phyloP scores from a whole-genome alignment of 2,329 filamentous ascomycete species.

The Penicillium sp. region DNA sequence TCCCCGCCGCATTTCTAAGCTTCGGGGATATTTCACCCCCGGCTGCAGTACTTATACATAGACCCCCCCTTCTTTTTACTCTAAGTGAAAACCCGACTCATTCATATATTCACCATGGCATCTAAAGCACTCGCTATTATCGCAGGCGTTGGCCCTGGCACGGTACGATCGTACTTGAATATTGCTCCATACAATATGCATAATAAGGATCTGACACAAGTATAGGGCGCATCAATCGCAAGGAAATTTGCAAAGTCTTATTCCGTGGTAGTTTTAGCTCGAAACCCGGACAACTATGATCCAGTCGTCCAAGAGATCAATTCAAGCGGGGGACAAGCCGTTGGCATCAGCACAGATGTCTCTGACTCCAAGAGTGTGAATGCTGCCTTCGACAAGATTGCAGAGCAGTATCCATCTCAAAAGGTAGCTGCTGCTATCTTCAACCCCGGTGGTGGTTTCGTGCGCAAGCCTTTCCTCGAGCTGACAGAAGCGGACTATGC shows the following conservation, averaged over 20 bases:
- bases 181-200: not conserved
- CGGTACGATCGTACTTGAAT: conserved; percentile 31
- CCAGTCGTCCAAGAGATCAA: conserved; percentile 62
- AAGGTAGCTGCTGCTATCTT: conserved; percentile 59
- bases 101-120: conserved; percentile 27
- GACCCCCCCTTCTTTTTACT: not conserved
- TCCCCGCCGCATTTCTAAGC: conserved; percentile 28
- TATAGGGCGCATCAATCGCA: conserved; percentile 59
- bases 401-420: conserved; percentile 53
- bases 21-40: conserved; percentile 11
- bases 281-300: conserved; percentile 59
- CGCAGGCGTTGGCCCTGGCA: conserved; percentile 51
- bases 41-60: conserved; percentile 6
- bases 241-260: conserved; percentile 61
- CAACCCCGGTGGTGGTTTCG: conserved; percentile 60
- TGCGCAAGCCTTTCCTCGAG: conserved; percentile 63
- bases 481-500: conserved; percentile 60
- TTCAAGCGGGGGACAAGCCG: conserved; percentile 57
- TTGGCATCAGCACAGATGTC: conserved; percentile 64
- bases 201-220: conserved; percentile 42
- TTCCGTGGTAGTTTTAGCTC: conserved; percentile 61
- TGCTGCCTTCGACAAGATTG: conserved; percentile 56
- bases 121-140: conserved; percentile 48
- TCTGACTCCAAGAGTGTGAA: conserved; percentile 55
- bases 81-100: not conserved